phyloP scores from a whole-genome alignment of 768 basidiomycete genomes.

The Mycena haematopus region DNA sequence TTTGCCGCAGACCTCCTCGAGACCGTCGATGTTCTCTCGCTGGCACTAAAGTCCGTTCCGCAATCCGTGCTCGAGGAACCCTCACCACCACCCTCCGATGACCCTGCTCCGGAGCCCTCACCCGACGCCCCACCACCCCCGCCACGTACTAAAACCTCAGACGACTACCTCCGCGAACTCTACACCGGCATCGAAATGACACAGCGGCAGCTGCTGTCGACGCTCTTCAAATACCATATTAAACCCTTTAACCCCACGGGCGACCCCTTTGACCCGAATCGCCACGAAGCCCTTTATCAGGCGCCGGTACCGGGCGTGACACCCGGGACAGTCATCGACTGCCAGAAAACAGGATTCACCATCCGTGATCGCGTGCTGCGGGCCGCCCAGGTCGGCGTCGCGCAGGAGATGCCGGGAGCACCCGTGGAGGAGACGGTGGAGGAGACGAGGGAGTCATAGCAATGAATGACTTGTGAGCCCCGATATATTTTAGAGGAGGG shows the following conservation, averaged over 20 bases:
- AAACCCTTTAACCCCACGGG: constrained; percentile 92
- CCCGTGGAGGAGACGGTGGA: no score
- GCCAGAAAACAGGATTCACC: constrained; percentile 89
- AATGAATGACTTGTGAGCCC: constrained; percentile 21
- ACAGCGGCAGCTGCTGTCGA: constrained; percentile 86
- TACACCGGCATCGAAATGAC: constrained; percentile 92
- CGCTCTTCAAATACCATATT: constrained; percentile 90
- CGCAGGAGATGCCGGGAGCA: constrained; percentile 57
- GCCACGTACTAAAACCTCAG: constrained; percentile 57
- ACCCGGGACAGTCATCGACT: constrained; percentile 89
- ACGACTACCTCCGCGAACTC: constrained; percentile 70
- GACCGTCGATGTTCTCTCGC: constrained; percentile 86
- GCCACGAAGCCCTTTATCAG: constrained; percentile 95
- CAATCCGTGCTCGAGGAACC: constrained; percentile 46
- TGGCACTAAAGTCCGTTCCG: constrained; percentile 85
- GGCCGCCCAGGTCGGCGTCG: constrained; percentile 97
- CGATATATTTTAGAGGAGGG: constrained; percentile 37
- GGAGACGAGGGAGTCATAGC: constrained; percentile 33
- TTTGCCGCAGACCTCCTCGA: constrained; percentile 92
- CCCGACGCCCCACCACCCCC: constrained; percentile 32
- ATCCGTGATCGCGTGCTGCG: constrained; percentile 94
- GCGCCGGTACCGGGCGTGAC: constrained; percentile 89
- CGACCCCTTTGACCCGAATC: constrained; percentile 93
- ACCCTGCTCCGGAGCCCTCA: constrained; percentile 35
- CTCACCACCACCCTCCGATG: constrained; percentile 36